A percentile compares a stretch with the other conserved stretches of the same genome.
Conservation (phyloP, 2,329 filamentous ascomycete genomes). For the Aspergillus bombycis region DNA sequence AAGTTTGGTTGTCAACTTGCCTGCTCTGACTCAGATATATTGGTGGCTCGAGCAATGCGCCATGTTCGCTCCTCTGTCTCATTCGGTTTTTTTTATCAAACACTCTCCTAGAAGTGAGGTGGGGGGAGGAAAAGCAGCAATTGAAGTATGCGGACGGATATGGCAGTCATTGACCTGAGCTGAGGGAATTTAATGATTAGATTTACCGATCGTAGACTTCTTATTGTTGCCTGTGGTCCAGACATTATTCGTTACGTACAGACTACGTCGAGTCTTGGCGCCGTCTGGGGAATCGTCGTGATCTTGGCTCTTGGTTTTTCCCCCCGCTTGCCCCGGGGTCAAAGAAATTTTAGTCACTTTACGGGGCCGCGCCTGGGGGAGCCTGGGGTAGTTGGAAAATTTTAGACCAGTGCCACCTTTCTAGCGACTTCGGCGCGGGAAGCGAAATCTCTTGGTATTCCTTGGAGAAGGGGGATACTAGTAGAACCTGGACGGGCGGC, state of each 20-base stretch:
- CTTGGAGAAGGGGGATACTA: background rate
- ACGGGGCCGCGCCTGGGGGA: conserved; percentile 3
- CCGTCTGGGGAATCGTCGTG: conserved; percentile 1
- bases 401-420: background rate
- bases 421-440: conserved; percentile 4
- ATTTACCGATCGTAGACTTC: background rate
- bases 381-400: conserved; percentile 1
- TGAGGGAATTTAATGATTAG: background rate
- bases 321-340: background rate
- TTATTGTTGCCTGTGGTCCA: background rate
- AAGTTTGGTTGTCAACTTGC: background rate
- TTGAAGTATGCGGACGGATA: too few relatives aligned
- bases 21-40: background rate
- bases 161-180: background rate
- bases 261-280: background rate
- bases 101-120: background rate
- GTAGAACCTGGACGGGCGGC: background rate
- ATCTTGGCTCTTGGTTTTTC: background rate
- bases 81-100: background rate
- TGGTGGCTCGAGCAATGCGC: background rate
- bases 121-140: background rate
- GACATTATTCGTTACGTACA: background rate
- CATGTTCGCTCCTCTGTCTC: background rate
- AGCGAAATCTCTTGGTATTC: background rate
- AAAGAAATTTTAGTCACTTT: conserved; percentile 2